Base-by-base conservation (phyloP, 164 flowering plant genomes). In the Akebia trifoliata region DNA sequence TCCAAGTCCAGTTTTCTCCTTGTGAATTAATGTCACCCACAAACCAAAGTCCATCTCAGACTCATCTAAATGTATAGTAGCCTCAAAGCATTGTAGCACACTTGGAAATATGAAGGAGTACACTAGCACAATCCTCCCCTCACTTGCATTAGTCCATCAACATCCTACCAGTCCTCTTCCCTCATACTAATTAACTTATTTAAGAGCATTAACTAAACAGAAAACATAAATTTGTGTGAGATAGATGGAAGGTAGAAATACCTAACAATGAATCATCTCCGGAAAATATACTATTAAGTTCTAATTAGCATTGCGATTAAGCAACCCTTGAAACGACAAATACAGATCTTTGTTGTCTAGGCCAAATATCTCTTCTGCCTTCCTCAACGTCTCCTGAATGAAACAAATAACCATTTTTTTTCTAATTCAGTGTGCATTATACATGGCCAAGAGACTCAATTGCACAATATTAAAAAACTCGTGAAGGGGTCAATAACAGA, bases 321-420 rank as follows among this genome's bases (percentile, higher is more conserved):
- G 90, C 76, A 93, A 62, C 57, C 92, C 93, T 78, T 93, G 92
- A 54, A 93, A 93, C 21, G 83, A 82, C 35, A 82, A 40, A 57
- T 75, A 90, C 14, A 93, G 93, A 76, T 93, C 97, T 67, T 81
- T 87, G 72, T 87, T 90, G 25, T 90, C 98, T 4, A 46, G 37
- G 35, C 97, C 98, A 76, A 93, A 90, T 63, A 90, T 87, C 65
- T 84, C 96, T 69, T 90, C 96, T 22, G 98, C 94, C 69, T 90
- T 93, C 66, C 72, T 84, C 57, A 93, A 64, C 37, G 96, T 93
- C 64, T 93, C 98, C 97, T 93, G 79, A 52, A 55, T 52, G 8
- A 3, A 21, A 59, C 15, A 29, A 57, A 20, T 47, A 3, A 39
- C 17, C 46, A 2, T 4, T 3, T 10, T 24, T 26, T 9, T 44